Conservation (phyloP, 176 grass and related monocot species). For the Canna indica region DNA sequence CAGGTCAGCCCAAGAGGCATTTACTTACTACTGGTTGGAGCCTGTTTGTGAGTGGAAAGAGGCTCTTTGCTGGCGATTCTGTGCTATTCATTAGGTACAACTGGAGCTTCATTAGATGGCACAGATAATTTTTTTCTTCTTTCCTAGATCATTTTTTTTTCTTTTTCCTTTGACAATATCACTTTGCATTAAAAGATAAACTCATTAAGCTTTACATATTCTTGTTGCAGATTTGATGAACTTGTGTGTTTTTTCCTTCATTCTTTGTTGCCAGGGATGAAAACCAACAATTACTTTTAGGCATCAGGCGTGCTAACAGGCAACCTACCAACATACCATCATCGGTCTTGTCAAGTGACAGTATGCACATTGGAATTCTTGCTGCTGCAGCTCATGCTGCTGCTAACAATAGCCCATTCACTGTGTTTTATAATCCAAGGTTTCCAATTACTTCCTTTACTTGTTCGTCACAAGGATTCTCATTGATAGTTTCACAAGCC, state of each 20-base stretch:
- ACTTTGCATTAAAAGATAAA: neutral
- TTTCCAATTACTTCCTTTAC: constrained; percentile 14
- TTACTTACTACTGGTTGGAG: constrained; percentile 81
- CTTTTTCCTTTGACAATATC: neutral
- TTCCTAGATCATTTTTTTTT: neutral
- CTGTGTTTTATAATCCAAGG: constrained; percentile 72
- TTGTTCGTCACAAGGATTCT: neutral
- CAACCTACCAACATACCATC: constrained; percentile 67
- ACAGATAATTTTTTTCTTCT: neutral
- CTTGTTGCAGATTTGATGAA: neutral
- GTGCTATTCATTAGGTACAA: constrained; percentile 70
- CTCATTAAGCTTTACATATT: neutral
- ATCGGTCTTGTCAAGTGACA: constrained; percentile 67
- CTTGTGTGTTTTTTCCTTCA: neutral
- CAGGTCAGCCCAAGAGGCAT: constrained; percentile 80
- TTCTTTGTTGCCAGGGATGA: constrained; percentile 30
- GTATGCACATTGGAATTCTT: constrained; percentile 86
- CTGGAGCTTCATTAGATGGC: neutral
- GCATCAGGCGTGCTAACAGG: constrained; percentile 60
- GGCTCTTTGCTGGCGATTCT: constrained; percentile 65
- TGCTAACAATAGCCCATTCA: constrained; percentile 56
- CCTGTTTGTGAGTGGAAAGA: constrained; percentile 74
- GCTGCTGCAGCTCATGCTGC: constrained; percentile 74
- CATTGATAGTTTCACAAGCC: constrained; percentile 15
- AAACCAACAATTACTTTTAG: constrained; percentile 60